phyloP scores from a whole-genome alignment of 495 filamentous ascomycete species.

The Penicillium arizonense region DNA sequence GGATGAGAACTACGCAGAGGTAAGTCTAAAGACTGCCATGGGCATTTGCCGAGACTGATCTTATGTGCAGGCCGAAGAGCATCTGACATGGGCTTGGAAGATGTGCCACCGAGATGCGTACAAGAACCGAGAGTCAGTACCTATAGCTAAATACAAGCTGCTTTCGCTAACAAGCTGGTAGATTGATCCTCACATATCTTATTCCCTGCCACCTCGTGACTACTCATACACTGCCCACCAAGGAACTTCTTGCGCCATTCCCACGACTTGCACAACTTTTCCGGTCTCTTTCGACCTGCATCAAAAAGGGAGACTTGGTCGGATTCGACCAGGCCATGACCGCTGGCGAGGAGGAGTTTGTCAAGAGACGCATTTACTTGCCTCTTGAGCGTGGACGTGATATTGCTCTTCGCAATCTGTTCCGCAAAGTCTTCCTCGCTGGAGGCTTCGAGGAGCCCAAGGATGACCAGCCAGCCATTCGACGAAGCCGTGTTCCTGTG shows the following conservation, averaged over 20 bases:
- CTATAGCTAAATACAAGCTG: conserved; percentile 44
- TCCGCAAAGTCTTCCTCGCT: conserved; percentile 84
- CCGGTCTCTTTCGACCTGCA: conserved; percentile 69
- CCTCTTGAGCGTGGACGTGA: conserved; percentile 90
- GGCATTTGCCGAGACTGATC: conserved; percentile 11
- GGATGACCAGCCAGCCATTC: conserved; percentile 57
- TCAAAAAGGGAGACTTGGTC: conserved; percentile 76
- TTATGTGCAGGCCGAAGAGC: conserved; percentile 65
- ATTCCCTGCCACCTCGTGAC: conserved; percentile 89
- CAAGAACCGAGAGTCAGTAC: conserved; percentile 74
- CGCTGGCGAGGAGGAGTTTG: conserved; percentile 80
- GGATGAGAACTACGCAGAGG: conserved; percentile 84
- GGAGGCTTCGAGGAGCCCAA: conserved; percentile 75
- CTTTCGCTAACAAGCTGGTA: conserved; percentile 36
- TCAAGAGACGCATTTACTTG: conserved; percentile 92
- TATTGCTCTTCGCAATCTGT: conserved; percentile 82
- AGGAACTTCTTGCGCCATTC: conserved; percentile 65
- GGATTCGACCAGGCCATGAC: conserved; percentile 82
- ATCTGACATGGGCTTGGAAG: conserved; percentile 73
- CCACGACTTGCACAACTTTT: conserved; percentile 79
- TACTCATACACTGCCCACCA: conserved; percentile 76
- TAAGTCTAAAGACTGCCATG: conserved; percentile 25
- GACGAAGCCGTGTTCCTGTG: conserved; percentile 76
- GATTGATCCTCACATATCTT: conserved; percentile 91
- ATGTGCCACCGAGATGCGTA: conserved; percentile 68